Evolutionary conservation across 805 yeast species (phyloP).

Genomic region (Kodamaea laetipori): DNA sequence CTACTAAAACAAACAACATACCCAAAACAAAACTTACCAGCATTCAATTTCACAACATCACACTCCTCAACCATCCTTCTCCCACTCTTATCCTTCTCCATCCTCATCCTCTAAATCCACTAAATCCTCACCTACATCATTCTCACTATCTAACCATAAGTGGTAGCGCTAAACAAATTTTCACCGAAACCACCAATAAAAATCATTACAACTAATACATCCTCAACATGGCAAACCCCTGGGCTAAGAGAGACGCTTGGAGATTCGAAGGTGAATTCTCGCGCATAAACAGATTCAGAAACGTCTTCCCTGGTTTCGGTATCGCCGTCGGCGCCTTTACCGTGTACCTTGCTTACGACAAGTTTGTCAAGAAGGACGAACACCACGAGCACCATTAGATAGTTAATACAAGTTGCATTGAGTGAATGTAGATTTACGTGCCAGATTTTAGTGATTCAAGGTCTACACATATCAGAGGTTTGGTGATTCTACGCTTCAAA

Average conservation of each 20-base stretch:
- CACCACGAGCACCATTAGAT: slow-evolving; percentile 19
- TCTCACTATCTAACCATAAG: background rate
- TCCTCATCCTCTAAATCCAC: background rate
- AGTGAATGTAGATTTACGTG: background rate
- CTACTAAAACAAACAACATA: too few species aligned
- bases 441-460: background rate
- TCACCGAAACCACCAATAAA: slow-evolving; percentile 10
- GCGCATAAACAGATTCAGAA: slow-evolving; percentile 65
- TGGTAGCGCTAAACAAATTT: background rate
- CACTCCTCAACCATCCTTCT: background rate
- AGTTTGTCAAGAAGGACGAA: slow-evolving; percentile 42
- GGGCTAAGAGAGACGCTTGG: slow-evolving; percentile 78
- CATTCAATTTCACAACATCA: background rate
- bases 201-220: slow-evolving; percentile 3
- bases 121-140: background rate
- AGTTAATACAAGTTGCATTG: background rate
- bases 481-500: too few species aligned
- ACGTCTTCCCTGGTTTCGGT: slow-evolving; percentile 79
- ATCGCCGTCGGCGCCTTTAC: slow-evolving; percentile 76
- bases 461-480: too few species aligned
- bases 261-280: slow-evolving; percentile 83
- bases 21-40: too few species aligned
- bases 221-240: slow-evolving; percentile 24
- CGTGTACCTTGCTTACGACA: slow-evolving; percentile 63
- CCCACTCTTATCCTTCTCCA: background rate